These are phyloP conservation scores for Uronychia setigera DNA, from an alignment of 73 alveolate species.

Conservation along the genomic window DNA sequence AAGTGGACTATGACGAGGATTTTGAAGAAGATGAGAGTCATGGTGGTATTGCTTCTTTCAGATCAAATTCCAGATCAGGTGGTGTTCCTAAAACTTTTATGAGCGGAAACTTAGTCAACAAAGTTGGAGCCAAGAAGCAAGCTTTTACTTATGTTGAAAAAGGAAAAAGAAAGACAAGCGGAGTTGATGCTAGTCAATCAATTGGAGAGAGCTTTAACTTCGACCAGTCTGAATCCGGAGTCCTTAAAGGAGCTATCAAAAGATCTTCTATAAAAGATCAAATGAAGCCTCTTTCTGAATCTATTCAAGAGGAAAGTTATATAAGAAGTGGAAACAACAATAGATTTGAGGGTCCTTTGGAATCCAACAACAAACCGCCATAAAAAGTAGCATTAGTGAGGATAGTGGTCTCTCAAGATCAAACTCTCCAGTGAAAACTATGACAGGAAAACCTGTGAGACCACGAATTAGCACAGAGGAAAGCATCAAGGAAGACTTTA, in stretches of 20 bases:
- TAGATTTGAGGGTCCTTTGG: neutral
- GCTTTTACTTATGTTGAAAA: neutral
- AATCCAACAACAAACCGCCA: neutral
- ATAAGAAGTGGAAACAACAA: neutral
- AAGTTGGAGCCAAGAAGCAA: neutral
- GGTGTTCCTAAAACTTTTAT: neutral
- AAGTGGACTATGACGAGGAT: neutral
- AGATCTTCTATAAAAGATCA: neutral
- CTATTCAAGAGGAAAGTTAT: neutral
- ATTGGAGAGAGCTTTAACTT: neutral
- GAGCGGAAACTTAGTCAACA: neutral
- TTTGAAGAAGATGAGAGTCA: neutral
- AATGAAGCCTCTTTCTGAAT: neutral
- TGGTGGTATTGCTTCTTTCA: neutral
- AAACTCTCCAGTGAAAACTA: neutral
- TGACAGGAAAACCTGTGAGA: neutral
- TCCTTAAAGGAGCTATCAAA: neutral
- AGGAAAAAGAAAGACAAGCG: neutral
- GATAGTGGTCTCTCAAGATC: neutral
- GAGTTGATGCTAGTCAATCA: neutral
- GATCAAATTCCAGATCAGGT: neutral
- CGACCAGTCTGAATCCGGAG: neutral
- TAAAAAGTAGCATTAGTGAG: neutral
- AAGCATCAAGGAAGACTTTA: neutral
- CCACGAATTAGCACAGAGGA: neutral